phyloP scores from a whole-genome alignment of 1,139 yeast genomes.

The Kazachstania sp. region DNA sequence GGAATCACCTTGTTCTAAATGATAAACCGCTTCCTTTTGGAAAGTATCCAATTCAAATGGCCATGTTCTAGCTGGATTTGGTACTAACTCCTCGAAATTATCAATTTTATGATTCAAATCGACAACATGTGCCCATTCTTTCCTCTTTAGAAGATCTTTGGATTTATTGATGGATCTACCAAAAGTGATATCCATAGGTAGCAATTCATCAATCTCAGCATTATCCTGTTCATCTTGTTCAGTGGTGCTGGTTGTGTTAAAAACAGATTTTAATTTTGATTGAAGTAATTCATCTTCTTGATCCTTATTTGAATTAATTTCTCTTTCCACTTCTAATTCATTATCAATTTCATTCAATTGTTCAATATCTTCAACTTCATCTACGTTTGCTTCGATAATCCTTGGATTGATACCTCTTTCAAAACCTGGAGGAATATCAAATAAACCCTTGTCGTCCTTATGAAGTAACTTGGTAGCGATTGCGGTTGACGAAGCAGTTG shows the following conservation, averaged over 20 bases:
- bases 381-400: background rate
- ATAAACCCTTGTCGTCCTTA: constrained; percentile 64
- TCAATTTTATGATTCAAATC: constrained; percentile 76
- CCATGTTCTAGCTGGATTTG: constrained; percentile 87
- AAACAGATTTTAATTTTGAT: constrained; percentile 9
- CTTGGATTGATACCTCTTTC: constrained; percentile 54
- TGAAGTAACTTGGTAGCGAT: constrained; percentile 43
- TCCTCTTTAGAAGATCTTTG: constrained; percentile 36
- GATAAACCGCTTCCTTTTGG: constrained; percentile 95
- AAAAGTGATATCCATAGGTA: constrained; percentile 57
- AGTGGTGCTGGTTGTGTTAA: background rate
- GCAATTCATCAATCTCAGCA: constrained; percentile 58
- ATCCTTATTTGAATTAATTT: constrained; percentile 23
- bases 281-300: constrained; percentile 26
- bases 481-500: constrained; percentile 11
- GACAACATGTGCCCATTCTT: constrained; percentile 92
- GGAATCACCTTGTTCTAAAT: constrained; percentile 92
- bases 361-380: constrained; percentile 17
- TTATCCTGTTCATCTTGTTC: constrained; percentile 4
- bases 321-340: constrained; percentile 22
- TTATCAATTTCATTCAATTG: constrained; percentile 27
- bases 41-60: constrained; percentile 92
- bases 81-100: constrained; percentile 80
- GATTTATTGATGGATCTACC: constrained; percentile 35
- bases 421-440: constrained; percentile 78